phyloP scores from a whole-genome alignment of 805 yeast species.

The Candida bentonensis region DNA sequence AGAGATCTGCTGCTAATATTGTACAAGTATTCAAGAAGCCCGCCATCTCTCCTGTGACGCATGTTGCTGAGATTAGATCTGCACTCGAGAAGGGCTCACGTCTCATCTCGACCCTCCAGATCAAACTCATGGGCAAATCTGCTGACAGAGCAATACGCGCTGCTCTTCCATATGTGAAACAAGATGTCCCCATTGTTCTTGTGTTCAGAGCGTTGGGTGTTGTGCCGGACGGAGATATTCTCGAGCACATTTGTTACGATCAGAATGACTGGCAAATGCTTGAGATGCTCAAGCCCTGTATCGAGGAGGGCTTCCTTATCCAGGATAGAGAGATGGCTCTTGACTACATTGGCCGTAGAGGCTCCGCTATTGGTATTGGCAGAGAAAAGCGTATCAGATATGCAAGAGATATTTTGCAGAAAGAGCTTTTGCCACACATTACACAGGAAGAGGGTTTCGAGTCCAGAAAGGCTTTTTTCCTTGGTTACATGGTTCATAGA shows the following conservation, averaged over 20 bases:
- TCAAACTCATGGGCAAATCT: slow-evolving; percentile 76
- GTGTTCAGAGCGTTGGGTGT: slow-evolving; percentile 97
- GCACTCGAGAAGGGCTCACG: slow-evolving; percentile 97
- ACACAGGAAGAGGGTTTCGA: slow-evolving; percentile 96
- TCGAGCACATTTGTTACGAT: slow-evolving; percentile 96
- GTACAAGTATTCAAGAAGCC: slow-evolving; percentile 97
- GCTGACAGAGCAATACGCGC: slow-evolving; percentile 79
- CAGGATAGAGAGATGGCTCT: slow-evolving; percentile 97
- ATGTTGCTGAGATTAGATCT: slow-evolving; percentile 90
- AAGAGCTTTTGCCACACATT: slow-evolving; percentile 92
- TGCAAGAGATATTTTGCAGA: slow-evolving; percentile 91
- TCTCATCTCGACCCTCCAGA: slow-evolving; percentile 84
- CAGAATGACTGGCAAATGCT: slow-evolving; percentile 98
- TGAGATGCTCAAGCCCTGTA: slow-evolving; percentile 97
- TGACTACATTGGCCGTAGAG: slow-evolving; percentile 97
- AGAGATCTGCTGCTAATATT: slow-evolving; percentile 94
- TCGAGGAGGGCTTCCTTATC: slow-evolving; percentile 95
- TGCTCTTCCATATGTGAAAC: slow-evolving; percentile 89
- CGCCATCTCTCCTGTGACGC: slow-evolving; percentile 92
- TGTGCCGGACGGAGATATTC: slow-evolving; percentile 97
- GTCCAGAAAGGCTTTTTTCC: slow-evolving; percentile 89
- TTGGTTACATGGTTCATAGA: slow-evolving; percentile 97
- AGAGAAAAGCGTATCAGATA: slow-evolving; percentile 97
- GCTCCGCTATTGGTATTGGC: slow-evolving; percentile 89
- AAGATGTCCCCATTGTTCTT: slow-evolving; percentile 92